Evolutionary conservation across 148 eudicot species (phyloP), one percentile per base, ranked within the genome.

Genomic region (Chenopodium quinoa): DNA sequence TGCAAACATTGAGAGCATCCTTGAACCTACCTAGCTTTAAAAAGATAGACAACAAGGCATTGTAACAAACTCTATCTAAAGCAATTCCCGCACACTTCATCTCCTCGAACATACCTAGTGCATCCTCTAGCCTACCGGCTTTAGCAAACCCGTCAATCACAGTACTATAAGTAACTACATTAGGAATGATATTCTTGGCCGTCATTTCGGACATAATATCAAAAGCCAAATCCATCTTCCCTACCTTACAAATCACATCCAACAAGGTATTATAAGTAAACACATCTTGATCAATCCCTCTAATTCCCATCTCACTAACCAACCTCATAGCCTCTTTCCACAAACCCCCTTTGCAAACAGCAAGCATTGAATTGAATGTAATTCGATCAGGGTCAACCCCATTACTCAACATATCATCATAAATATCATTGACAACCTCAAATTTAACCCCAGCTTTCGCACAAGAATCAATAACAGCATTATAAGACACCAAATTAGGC

Each of bases 391-490:
- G 95, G 16, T 73, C 79, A 44, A 96, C 92, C 83, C 95, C 90
- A 72, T 78, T 86, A 1, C 74, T 72, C 83, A 88, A 77, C 99
- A 96, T 96, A 27, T 96, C 97, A 84, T 87, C 82, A 60, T 90
- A 93, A 69, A 96, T 84, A 75, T 58, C 88, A 7, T 82, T 82
- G 17, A 92, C 99, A 83, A 85, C 82, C 3, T 76, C 84, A 34
- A 90, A 91, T 62, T 88, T 89, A 44, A 92, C 90, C 68, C 99
- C 99, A 73, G 95, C 97, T 88, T 96, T 96, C 6, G 92, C 99
- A 88, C 98, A 96, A 27, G 99, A 98, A 88, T 96, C 97, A 77
- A 96, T 92, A 22, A 96, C 84, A 14, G 99, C 99, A 84, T 96
- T 96, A 50, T 90, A 96, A 66, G 97, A 93, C 2, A 96, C 97